A percentile compares a stretch with the other conserved stretches of the same genome.
Conservation (phyloP, 139 green algal species). For the Chlorella sp. region DNA sequence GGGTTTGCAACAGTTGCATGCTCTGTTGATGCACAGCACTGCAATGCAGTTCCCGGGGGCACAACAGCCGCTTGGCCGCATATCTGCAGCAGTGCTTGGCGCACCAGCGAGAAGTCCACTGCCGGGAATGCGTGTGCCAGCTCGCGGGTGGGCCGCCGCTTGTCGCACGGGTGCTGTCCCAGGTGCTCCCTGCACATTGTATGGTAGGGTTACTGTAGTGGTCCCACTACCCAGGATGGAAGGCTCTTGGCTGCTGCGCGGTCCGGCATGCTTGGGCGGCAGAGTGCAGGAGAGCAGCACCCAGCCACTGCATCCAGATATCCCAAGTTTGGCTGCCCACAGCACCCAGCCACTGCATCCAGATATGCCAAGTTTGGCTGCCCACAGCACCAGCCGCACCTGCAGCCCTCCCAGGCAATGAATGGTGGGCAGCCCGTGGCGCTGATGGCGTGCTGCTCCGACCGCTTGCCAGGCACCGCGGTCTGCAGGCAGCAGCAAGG, state of each 20-base stretch:
- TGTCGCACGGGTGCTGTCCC: conserved; percentile 46
- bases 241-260: too few relatives aligned
- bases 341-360: too few relatives aligned
- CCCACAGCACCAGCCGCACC: too few relatives aligned
- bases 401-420: conserved; percentile 52
- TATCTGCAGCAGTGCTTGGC: too few relatives aligned
- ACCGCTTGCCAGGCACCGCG: conserved; percentile 11
- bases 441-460: conserved; percentile 40
- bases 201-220: background rate
- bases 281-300: too few relatives aligned
- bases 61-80: too few relatives aligned
- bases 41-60: too few relatives aligned
- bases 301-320: too few relatives aligned
- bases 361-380: too few relatives aligned
- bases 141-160: conserved; percentile 24
- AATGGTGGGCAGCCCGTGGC: conserved; percentile 54
- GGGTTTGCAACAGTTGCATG: background rate
- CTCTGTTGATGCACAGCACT: too few relatives aligned
- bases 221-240: background rate
- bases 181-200: conserved; percentile 39
- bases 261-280: too few relatives aligned
- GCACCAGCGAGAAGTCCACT: conserved; percentile 53
- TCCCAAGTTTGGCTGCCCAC: too few relatives aligned
- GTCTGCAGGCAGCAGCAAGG: conserved; percentile 21
- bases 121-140: conserved; percentile 42